Evolutionary conservation across 495 filamentous ascomycete genomes (phyloP), one percentile per base, ranked within the genome.

Genomic region (Melanomma pulvis-pyrius): DNA sequence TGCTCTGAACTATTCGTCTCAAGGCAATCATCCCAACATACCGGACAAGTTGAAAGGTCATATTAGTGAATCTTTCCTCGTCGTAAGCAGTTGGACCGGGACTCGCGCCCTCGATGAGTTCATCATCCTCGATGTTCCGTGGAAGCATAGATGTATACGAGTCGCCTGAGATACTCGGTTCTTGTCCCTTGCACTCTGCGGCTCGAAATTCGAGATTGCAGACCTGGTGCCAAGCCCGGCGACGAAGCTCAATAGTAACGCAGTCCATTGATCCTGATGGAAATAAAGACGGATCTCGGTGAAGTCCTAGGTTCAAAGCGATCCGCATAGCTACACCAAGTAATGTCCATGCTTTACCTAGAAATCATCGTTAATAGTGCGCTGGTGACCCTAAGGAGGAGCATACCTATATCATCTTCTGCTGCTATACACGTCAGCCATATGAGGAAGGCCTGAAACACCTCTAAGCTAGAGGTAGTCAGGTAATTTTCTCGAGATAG

Each of bases 361-460:
- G 17, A 39, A 19, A 46, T 11, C n/a, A 1, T 50, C 19, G 47
- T 21, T 21, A 55, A 11, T 9, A 19, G 21, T 15, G 34, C 1
- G 1, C 24, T 32, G n/a, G n/a, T 13, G 44, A 6, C 17, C 19
- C 1, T 19, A 17, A 19, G 28, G 5, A 19, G 25, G 9, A 54
- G 55, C 61, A 2, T 67, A 66, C 68, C 65, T 60, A 71, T 71
- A 48, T 71, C 69, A 7, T 71, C 69, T 36, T 71, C 69, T 58
- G 51, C 65, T 7, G 63, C 65, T n/a, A 71, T 71, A 47, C 69
- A 71, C 21, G 69, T 71, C 44, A 72, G 56, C 65, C 66, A 72
- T n/a, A 72, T 1, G 1, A 72, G 21, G 41, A 72, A 69, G 0
- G 51, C 70, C 46, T 72, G 66, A 7, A 72, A 53, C 1, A 72